A percentile compares a stretch with the other conserved stretches of the same genome.
These are phyloP conservation scores for Mallotus nudiflorus DNA, from an alignment of 345 rosid species.

Conservation along the genomic window DNA sequence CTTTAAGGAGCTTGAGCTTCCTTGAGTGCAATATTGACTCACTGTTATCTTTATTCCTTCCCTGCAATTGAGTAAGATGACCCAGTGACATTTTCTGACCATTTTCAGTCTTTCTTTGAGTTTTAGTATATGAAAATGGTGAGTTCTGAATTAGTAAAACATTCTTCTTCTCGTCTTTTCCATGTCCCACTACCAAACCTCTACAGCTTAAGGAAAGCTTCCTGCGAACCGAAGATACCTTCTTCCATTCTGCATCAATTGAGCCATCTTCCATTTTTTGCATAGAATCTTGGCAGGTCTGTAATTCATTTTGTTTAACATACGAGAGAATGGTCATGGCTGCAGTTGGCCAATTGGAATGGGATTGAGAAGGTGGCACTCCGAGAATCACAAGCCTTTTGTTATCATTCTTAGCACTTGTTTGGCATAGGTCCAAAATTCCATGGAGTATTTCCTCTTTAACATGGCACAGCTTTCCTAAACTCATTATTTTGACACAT, in stretches of 20 bases:
- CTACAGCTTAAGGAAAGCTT: conserved; percentile 49
- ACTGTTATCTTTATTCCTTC: conserved; percentile 12
- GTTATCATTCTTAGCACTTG: conserved; percentile 9
- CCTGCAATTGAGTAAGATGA: conserved; percentile 33
- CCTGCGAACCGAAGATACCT: conserved; percentile 24
- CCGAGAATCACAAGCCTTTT: conserved; percentile 9
- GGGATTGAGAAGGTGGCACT: neutral
- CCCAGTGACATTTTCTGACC: conserved; percentile 30
- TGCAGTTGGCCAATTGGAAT: conserved; percentile 3
- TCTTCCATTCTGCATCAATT: conserved; percentile 19
- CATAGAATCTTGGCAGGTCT: conserved; percentile 20
- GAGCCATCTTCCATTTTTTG: conserved; percentile 11
- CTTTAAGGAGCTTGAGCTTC: conserved; percentile 12
- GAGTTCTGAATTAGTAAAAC: conserved; percentile 17
- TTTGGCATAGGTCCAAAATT: conserved; percentile 13
- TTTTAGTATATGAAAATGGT: conserved; percentile 21
- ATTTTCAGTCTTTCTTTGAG: conserved; percentile 22
- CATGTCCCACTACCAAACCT: conserved; percentile 20
- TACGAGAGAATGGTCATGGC: neutral
- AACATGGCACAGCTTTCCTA: conserved; percentile 1
- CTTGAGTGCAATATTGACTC: conserved; percentile 8
- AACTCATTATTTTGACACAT: conserved; percentile 11
- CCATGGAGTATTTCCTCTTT: neutral
- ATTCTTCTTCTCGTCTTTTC: conserved; percentile 36
- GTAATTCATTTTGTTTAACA: neutral